phyloP scores from a whole-genome alignment of 1,284 basidiomycete genomes.

The Mycena citricolor region DNA sequence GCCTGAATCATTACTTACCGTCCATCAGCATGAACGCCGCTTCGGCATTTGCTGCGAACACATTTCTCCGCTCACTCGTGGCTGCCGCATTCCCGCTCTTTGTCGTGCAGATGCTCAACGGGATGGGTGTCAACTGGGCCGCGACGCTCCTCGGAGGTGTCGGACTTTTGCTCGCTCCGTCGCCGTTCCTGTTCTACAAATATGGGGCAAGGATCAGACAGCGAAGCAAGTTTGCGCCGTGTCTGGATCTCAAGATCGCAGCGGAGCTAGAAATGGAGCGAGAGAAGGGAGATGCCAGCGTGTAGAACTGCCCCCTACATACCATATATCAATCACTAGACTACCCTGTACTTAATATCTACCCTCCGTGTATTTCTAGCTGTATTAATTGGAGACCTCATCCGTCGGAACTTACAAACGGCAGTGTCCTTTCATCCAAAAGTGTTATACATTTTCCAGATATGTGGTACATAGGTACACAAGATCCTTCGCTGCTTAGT shows the following conservation, averaged over 20 bases:
- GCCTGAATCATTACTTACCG: too few relatives aligned
- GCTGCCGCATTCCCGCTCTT: slow-evolving; percentile 74
- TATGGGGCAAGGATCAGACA: slow-evolving; percentile 51
- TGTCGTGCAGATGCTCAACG: slow-evolving; percentile 59
- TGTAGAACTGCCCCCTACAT: too few relatives aligned
- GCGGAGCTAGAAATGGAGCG: slow-evolving; percentile 1
- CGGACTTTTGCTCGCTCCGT: slow-evolving; percentile 50
- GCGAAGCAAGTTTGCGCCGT: slow-evolving; percentile 53
- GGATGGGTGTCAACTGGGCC: slow-evolving; percentile 58
- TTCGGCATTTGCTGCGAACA: slow-evolving; percentile 73
- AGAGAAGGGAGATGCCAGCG: too few relatives aligned
- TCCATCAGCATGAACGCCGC: slow-evolving; percentile 63
- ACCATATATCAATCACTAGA: too few relatives aligned
- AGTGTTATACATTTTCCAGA: too few relatives aligned
- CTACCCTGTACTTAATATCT: too few relatives aligned
- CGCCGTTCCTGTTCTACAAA: slow-evolving; percentile 61
- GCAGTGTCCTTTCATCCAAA: too few relatives aligned
- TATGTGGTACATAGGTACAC: too few relatives aligned
- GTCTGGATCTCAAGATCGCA: slow-evolving; percentile 33
- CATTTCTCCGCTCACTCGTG: slow-evolving; percentile 61
- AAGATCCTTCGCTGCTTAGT: too few relatives aligned
- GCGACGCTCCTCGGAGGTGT: slow-evolving; percentile 54
- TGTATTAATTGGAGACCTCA: too few relatives aligned
- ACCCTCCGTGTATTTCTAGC: too few relatives aligned
- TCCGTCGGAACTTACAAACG: too few relatives aligned